These are phyloP conservation scores for Plasmopara halstedii DNA, from an alignment of 352 stramenopile species.

Conservation along the genomic window DNA sequence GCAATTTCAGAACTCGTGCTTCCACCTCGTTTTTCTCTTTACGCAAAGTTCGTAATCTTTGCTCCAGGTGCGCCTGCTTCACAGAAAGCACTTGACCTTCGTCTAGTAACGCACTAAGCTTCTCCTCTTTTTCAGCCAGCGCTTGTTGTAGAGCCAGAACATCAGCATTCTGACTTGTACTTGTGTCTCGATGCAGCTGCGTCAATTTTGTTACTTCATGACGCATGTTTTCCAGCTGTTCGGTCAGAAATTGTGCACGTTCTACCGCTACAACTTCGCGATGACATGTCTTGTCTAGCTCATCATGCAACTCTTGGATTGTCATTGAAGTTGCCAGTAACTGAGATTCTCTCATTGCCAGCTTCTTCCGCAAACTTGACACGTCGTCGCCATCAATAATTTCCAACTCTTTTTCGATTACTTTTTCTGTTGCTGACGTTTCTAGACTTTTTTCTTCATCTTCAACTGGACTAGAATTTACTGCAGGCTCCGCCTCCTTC, in stretches of 20 bases:
- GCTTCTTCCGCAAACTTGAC: slow-evolving; percentile 24
- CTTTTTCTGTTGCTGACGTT: background rate
- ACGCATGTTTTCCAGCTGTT: slow-evolving; percentile 58
- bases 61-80: slow-evolving; percentile 70
- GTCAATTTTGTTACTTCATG: slow-evolving; percentile 53
- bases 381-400: slow-evolving; percentile 6
- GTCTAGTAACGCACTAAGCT: slow-evolving; percentile 56
- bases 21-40: slow-evolving; percentile 79
- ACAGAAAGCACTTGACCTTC: slow-evolving; percentile 71
- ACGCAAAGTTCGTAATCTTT: slow-evolving; percentile 52
- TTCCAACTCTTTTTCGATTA: background rate
- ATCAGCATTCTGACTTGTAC: slow-evolving; percentile 31
- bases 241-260: slow-evolving; percentile 45
- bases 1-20: slow-evolving; percentile 40
- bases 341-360: slow-evolving; percentile 54
- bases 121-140: slow-evolving; percentile 64
- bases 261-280: slow-evolving; percentile 59
- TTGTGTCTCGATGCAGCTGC: slow-evolving; percentile 27
- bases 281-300: slow-evolving; percentile 65
- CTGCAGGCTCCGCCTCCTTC: background rate
- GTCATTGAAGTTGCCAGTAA: slow-evolving; percentile 50
- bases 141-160: slow-evolving; percentile 53
- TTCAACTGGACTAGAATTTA: slow-evolving; percentile 1
- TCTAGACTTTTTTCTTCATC: background rate
- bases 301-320: slow-evolving; percentile 66